These are phyloP conservation scores for Grosmannia serpens DNA, from an alignment of 2,329 filamentous ascomycete genomes.

Conservation along the genomic window DNA sequence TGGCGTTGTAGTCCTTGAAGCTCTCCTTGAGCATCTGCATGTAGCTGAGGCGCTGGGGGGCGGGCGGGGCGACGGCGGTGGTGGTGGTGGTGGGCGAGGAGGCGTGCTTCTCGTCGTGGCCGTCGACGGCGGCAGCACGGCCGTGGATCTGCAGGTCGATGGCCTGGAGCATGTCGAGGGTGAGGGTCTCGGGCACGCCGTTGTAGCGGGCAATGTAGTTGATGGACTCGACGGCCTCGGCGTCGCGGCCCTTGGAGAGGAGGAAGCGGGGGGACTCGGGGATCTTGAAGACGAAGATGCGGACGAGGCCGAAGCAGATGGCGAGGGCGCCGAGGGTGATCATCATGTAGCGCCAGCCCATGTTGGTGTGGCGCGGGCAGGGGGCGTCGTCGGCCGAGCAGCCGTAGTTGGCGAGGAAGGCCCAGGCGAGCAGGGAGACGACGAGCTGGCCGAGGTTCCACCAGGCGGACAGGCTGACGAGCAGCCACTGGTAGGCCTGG, in stretches of 20 bases:
- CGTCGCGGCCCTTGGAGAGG: constrained; percentile 19
- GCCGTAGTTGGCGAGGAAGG: constrained; percentile 16
- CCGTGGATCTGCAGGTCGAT: constrained; percentile 10
- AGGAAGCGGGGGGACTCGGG: constrained; percentile 35
- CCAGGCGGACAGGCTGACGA: constrained; percentile 28
- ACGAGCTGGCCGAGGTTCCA: constrained; percentile 33
- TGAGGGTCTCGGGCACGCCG: constrained; percentile 22
- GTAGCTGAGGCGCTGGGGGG: background rate
- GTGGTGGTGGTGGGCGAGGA: no score
- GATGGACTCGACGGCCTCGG: constrained; percentile 16
- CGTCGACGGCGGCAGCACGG: background rate
- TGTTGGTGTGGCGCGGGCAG: constrained; percentile 7
- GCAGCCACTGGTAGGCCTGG: constrained; percentile 32
- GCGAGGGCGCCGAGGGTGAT: constrained; percentile 9
- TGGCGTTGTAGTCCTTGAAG: constrained; percentile 16
- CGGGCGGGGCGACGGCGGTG: background rate
- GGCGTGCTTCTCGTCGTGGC: background rate
- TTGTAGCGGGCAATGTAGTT: constrained; percentile 19
- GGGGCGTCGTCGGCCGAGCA: constrained; percentile 9
- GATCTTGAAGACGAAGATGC: constrained; percentile 17
- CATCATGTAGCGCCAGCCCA: constrained; percentile 13
- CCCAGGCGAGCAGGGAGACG: constrained; percentile 31
- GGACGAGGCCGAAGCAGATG: constrained; percentile 6
- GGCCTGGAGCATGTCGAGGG: constrained; percentile 23
- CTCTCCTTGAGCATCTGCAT: constrained; percentile 12